phyloP scores from a whole-genome alignment of 371 early-diverging fungal genomes.

The Rhizomucor miehei region DNA sequence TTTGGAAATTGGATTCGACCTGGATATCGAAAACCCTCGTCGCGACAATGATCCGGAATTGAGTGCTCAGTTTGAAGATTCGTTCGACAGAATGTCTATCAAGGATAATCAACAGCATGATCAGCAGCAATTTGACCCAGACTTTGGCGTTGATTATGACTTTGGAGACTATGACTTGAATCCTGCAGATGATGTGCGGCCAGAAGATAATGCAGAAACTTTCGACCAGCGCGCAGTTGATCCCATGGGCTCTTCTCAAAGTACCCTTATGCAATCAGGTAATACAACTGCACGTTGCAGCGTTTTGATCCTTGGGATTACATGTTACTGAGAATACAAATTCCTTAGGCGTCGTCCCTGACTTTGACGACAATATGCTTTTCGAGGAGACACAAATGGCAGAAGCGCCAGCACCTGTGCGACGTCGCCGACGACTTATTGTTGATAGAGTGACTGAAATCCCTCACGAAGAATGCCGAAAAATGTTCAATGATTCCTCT shows the following conservation, averaged over 20 bases:
- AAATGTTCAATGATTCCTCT: slow-evolving; percentile 50
- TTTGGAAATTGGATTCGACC: slow-evolving; percentile 12
- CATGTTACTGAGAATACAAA: neutral
- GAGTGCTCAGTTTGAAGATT: slow-evolving; percentile 12
- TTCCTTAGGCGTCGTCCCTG: slow-evolving; percentile 26
- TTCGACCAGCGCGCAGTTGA: slow-evolving; percentile 7
- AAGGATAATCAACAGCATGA: slow-evolving; percentile 46
- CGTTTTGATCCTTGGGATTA: too few relatives aligned
- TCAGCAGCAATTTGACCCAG: slow-evolving; percentile 13
- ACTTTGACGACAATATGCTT: slow-evolving; percentile 16
- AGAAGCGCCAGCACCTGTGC: slow-evolving; percentile 12
- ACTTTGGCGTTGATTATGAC: slow-evolving; percentile 52
- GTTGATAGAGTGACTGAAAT: slow-evolving; percentile 73
- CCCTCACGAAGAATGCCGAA: slow-evolving; percentile 48
- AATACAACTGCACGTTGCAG: too few relatives aligned
- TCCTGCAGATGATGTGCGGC: slow-evolving; percentile 3
- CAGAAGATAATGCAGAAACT: slow-evolving; percentile 1
- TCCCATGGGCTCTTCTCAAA: slow-evolving; percentile 12
- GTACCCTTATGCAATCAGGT: slow-evolving; percentile 28
- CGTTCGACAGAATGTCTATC: slow-evolving; percentile 25
- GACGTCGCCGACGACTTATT: slow-evolving; percentile 56
- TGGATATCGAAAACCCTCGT: slow-evolving; percentile 29
- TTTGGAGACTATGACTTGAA: slow-evolving; percentile 43
- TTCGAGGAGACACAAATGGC: slow-evolving; percentile 19
- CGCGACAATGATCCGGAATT: slow-evolving; percentile 38